Evolutionary conservation across 2,329 filamentous ascomycete species (phyloP), one percentile per base, ranked within the genome.

Genomic region (Thelonectria discophora): DNA sequence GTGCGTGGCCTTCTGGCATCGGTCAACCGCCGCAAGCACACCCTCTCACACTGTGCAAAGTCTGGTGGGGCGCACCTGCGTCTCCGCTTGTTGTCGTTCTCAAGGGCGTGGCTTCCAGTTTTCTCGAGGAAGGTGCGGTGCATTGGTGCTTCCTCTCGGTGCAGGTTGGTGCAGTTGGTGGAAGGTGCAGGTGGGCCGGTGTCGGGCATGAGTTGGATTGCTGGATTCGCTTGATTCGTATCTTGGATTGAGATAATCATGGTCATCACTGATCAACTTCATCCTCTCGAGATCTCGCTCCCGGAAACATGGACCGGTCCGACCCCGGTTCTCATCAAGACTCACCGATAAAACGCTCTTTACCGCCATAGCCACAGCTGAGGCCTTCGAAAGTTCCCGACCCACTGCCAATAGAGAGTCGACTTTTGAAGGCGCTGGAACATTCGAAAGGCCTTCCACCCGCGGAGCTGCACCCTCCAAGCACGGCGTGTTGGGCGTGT

Each of bases 31-130:
- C 15, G 34, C 34, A 12, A 13, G 15, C 21, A 1, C 7, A 8
- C 20, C 47, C 27, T 18, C 5, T 17, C 21, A 9, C 21, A 63
- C 59, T 11, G 52, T 51, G 48, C 42, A 45, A 62, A n/a, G 21
- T 51, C 24, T n/a, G 32, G 53, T 50, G 62, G 57, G 61, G 60
- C 43, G 46, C 43, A 43, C 53, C 49, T 46, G 62, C 58, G 62
- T 65, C 70, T 71, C 70, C 70, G 65, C 70, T 71, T 67, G 67
- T 71, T 64, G 70, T 72, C 64, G 47, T 71, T 71, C 65, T 55
- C 65, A 72, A 72, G 70, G 34, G 70, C 70, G 70, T 56, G 64
- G 50, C 61, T 58, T 42, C 48, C 61, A 60, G 32, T 7, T 30
- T 30, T 30, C 21, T 27, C 24, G 43, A 45, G 12, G 58, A 43